Percentiles rank a stretch among this genome's conserved stretches.
phyloP scores from a whole-genome alignment of 352 stramenopile genomes.

The Globisporangium polare region DNA sequence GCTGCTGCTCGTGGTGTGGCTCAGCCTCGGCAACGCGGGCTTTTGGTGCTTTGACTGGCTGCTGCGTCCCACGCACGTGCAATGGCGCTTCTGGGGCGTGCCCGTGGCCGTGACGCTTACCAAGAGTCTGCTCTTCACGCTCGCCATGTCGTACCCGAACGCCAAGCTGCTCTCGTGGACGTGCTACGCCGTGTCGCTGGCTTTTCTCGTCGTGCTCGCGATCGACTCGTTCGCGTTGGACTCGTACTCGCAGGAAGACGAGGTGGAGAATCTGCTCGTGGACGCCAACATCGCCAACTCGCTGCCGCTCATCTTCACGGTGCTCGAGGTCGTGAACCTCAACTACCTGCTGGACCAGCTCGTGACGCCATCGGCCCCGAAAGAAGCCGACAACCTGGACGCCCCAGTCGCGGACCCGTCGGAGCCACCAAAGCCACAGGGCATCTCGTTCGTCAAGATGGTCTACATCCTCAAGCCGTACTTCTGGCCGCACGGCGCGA shows the following conservation, averaged over 20 bases:
- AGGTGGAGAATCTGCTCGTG: slow-evolving; percentile 47
- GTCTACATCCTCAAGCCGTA: slow-evolving; percentile 85
- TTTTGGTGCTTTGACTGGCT: slow-evolving; percentile 48
- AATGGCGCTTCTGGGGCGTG: slow-evolving; percentile 77
- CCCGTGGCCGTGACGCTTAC: slow-evolving; percentile 54
- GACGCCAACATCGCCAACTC: slow-evolving; percentile 81
- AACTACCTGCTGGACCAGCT: slow-evolving; percentile 60
- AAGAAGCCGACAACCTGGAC: slow-evolving; percentile 23
- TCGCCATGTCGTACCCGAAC: slow-evolving; percentile 48
- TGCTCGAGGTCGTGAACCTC: slow-evolving; percentile 79
- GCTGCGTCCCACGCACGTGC: slow-evolving; percentile 28
- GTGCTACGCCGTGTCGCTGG: slow-evolving; percentile 44
- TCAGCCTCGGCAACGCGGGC: slow-evolving; percentile 39
- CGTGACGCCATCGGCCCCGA: slow-evolving; percentile 22
- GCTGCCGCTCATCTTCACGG: slow-evolving; percentile 80
- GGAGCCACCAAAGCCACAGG: slow-evolving; percentile 26
- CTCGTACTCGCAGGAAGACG: slow-evolving; percentile 49
- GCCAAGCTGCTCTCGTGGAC: slow-evolving; percentile 32
- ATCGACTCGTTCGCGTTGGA: slow-evolving; percentile 75
- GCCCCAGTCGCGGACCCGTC: slow-evolving; percentile 23
- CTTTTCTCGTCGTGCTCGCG: slow-evolving; percentile 60
- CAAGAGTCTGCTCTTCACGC: slow-evolving; percentile 59
- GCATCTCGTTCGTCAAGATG: slow-evolving; percentile 83
- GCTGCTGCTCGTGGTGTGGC: slow-evolving; percentile 43
- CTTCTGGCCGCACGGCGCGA: slow-evolving; percentile 76